Evolutionary conservation across 2,329 filamentous ascomycete genomes (phyloP).

Genomic region (Verticillium zaregamsianum): DNA sequence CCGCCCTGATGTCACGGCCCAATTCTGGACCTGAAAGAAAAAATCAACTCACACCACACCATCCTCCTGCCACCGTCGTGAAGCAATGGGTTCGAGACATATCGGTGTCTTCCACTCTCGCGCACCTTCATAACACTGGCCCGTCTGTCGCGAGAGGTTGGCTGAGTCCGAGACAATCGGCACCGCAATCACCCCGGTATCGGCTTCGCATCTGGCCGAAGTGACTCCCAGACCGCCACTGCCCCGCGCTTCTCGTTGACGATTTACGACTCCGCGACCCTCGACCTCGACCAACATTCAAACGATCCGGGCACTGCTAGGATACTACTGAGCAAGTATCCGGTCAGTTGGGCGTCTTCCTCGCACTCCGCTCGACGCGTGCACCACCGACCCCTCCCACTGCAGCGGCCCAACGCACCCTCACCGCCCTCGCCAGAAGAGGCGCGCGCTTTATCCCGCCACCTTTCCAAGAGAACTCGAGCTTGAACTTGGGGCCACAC

Average conservation of each 20-base stretch:
- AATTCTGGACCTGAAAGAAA: constrained; percentile 3
- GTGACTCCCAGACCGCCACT: not conserved
- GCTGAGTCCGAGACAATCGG: not conserved
- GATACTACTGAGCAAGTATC: not conserved
- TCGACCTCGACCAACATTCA: not conserved
- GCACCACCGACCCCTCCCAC: constrained; percentile 9
- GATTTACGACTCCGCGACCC: not conserved
- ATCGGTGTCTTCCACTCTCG: constrained; percentile 2
- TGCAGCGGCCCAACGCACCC: constrained; percentile 6
- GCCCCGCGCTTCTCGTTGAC: not conserved
- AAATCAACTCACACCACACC: not conserved
- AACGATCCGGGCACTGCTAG: too few relatives aligned
- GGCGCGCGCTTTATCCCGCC: not conserved
- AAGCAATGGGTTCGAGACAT: constrained; percentile 1
- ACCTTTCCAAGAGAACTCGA: not conserved
- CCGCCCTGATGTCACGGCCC: constrained; percentile 3
- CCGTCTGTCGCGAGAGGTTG: not conserved
- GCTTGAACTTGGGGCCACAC: not conserved
- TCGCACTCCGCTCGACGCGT: not conserved
- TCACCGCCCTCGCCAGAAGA: not conserved
- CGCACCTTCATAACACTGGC: constrained; percentile 2
- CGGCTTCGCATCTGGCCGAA: not conserved
- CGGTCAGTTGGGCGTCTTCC: not conserved
- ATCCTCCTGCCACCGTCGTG: not conserved
- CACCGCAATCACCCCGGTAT: constrained; percentile 1